Evolutionary conservation across 2,329 filamentous ascomycete species (phyloP).

Genomic region (Aspergillus sp.): DNA sequence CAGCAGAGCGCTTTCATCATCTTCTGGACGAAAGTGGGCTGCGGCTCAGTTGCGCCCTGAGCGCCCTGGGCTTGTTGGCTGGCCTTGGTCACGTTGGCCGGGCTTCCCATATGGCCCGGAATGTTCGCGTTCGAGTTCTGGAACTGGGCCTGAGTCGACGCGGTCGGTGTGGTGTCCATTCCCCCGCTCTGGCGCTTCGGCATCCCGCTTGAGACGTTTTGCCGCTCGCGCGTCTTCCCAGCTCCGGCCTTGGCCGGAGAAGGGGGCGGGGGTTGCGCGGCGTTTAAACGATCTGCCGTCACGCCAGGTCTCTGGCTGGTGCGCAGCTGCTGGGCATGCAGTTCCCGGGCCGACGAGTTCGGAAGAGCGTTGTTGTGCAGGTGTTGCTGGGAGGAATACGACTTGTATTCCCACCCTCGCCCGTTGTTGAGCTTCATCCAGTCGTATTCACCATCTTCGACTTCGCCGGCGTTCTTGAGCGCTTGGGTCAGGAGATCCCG

Average conservation of each 20-base stretch:
- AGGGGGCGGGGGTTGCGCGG: constrained; percentile 84
- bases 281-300: constrained; percentile 87
- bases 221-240: constrained; percentile 69
- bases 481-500: constrained; percentile 95
- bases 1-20: constrained; percentile 92
- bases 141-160: constrained; percentile 93
- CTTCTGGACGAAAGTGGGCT: constrained; percentile 84
- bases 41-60: constrained; percentile 63
- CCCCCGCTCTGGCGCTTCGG: constrained; percentile 70
- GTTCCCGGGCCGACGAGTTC: constrained; percentile 79
- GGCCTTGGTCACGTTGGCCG: constrained; percentile 58
- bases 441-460: constrained; percentile 98
- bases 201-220: constrained; percentile 73
- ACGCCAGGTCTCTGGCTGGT: constrained; percentile 63
- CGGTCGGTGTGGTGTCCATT: constrained; percentile 76
- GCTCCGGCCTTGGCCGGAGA: constrained; percentile 76
- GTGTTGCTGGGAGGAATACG: constrained; percentile 68
- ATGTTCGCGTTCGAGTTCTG: constrained; percentile 92
- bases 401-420: constrained; percentile 86
- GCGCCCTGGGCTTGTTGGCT: constrained; percentile 56
- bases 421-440: constrained; percentile 98
- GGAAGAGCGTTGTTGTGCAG: constrained; percentile 74
- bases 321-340: constrained; percentile 67
- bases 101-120: constrained; percentile 59
- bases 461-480: constrained; percentile 87